Evolutionary conservation across 2,329 filamentous ascomycete genomes (phyloP).

Genomic region (Fusarium irregulare): DNA sequence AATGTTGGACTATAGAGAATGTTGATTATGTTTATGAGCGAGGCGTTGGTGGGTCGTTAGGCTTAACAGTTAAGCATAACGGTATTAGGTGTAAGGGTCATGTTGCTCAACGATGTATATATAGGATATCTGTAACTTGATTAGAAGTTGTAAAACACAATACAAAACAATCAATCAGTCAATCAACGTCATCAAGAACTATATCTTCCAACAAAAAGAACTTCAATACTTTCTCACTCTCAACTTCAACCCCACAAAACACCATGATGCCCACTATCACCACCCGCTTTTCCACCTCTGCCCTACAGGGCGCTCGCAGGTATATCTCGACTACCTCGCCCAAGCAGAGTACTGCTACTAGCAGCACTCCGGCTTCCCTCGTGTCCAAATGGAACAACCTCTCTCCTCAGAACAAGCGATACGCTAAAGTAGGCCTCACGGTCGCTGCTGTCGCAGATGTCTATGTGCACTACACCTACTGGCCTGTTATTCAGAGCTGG

Average conservation of each 20-base stretch:
- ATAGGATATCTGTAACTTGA: conserved; percentile 1
- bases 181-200: no score
- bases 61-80: conserved; percentile 45
- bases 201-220: no score
- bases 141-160: conserved; percentile 6
- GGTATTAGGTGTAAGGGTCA: background rate
- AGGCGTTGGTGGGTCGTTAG: conserved; percentile 15
- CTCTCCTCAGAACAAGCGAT: conserved; percentile 44
- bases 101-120: conserved; percentile 21
- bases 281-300: conserved; percentile 33
- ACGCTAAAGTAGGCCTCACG: conserved; percentile 38
- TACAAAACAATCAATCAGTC: background rate
- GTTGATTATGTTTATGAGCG: conserved; percentile 8
- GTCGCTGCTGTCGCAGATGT: conserved; percentile 40
- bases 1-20: conserved; percentile 7
- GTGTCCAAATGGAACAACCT: conserved; percentile 45
- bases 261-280: conserved; percentile 38
- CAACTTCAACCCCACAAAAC: background rate
- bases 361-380: background rate
- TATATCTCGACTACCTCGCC: conserved; percentile 42
- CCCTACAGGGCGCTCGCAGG: conserved; percentile 22
- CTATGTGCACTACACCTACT: conserved; percentile 47
- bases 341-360: conserved; percentile 10
- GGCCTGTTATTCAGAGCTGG: conserved; percentile 33
- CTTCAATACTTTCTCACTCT: background rate